Evolutionary conservation across 495 filamentous ascomycete genomes (phyloP).

Genomic region (Thermothielavioides terrestris): DNA sequence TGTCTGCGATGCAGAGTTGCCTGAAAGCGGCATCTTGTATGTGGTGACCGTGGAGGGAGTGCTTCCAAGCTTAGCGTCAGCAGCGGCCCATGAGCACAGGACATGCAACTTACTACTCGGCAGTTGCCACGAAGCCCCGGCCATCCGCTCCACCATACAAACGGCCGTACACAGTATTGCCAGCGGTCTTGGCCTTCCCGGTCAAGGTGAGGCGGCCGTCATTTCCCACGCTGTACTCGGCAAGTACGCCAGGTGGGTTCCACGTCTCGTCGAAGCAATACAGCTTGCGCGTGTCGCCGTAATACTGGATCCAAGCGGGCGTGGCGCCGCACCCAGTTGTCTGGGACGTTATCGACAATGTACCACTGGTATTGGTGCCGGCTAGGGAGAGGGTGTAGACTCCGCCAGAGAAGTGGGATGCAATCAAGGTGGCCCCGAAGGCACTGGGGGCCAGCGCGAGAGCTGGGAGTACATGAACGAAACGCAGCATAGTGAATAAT

Average conservation of each 20-base stretch:
- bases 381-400: slow-evolving; percentile 32
- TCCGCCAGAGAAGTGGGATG: slow-evolving; percentile 36
- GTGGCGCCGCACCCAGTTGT: slow-evolving; percentile 28
- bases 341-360: slow-evolving; percentile 26
- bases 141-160: slow-evolving; percentile 33
- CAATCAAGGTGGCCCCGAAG: slow-evolving; percentile 30
- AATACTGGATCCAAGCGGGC: slow-evolving; percentile 51
- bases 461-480: slow-evolving; percentile 8
- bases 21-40: slow-evolving; percentile 28
- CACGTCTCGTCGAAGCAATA: slow-evolving; percentile 55
- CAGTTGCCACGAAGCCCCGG: slow-evolving; percentile 36
- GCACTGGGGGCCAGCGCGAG: slow-evolving; percentile 21
- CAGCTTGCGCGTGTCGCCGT: slow-evolving; percentile 34
- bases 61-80: slow-evolving; percentile 10
- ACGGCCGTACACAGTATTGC: slow-evolving; percentile 35
- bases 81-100: not conserved
- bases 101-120: slow-evolving; percentile 36
- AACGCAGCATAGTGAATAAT: slow-evolving; percentile 2
- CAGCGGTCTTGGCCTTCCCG: slow-evolving; percentile 23
- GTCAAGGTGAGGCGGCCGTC: slow-evolving; percentile 34
- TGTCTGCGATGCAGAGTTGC: slow-evolving; percentile 28
- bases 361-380: slow-evolving; percentile 16
- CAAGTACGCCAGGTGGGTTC: slow-evolving; percentile 30
- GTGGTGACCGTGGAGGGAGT: slow-evolving; percentile 36
- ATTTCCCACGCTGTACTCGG: slow-evolving; percentile 33